These are phyloP conservation scores for Sclerotinia borealis DNA, from an alignment of 2,329 filamentous ascomycete genomes.

Conservation along the genomic window DNA sequence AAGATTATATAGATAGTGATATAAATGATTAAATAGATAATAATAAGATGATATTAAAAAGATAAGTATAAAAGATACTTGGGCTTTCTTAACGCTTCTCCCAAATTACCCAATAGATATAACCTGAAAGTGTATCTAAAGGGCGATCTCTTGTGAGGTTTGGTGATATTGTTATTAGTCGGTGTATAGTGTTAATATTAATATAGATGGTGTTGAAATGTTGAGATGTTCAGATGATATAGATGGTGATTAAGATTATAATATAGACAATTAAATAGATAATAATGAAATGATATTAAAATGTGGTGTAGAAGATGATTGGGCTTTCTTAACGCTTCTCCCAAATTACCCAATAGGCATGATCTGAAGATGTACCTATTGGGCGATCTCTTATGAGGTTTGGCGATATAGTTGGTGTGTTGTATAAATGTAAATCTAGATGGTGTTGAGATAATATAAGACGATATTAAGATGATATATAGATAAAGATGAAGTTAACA, in stretches of 20 bases:
- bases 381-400: background rate
- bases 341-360: background rate
- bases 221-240: background rate
- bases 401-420: background rate
- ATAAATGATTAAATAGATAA: background rate
- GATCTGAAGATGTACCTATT: background rate
- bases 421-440: background rate
- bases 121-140: background rate
- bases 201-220: background rate
- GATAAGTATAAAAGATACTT: too few relatives aligned
- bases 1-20: background rate
- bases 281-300: background rate
- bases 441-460: too few relatives aligned
- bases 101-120: background rate
- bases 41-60: too few relatives aligned
- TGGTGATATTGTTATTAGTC: background rate
- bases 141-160: background rate
- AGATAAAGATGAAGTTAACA: background rate
- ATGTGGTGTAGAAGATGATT: too few relatives aligned
- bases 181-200: background rate
- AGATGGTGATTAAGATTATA: background rate
- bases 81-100: background rate
- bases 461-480: too few relatives aligned
- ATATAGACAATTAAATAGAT: background rate
- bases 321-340: background rate